phyloP scores from a whole-genome alignment of 139 green algal genomes.

The Chlamydomonas schloesseri region DNA sequence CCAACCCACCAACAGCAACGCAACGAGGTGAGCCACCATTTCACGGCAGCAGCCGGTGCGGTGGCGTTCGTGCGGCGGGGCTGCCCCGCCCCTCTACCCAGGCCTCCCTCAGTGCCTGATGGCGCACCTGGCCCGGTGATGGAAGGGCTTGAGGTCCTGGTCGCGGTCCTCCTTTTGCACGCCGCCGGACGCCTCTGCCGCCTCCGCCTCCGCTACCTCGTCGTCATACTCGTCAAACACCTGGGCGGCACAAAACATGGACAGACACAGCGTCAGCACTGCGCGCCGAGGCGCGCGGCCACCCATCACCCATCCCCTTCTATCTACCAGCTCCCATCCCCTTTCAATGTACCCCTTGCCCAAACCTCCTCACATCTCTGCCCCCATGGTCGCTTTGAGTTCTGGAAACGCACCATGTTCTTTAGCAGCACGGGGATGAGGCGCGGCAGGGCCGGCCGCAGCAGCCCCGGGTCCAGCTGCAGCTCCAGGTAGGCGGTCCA shows the following conservation, averaged over 20 bases:
- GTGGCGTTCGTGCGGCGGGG: too few relatives aligned
- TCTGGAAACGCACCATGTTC: slow-evolving; percentile 98
- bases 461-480: slow-evolving; percentile 68
- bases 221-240: slow-evolving; percentile 93
- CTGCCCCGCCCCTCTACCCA: not conserved
- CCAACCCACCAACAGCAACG: too few relatives aligned
- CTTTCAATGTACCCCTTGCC: too few relatives aligned
- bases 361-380: too few relatives aligned
- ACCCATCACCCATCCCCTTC: not conserved
- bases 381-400: too few relatives aligned
- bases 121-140: slow-evolving; percentile 2
- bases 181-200: slow-evolving; percentile 64
- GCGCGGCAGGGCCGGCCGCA: slow-evolving; percentile 83
- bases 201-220: slow-evolving; percentile 84
- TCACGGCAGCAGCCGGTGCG: not conserved
- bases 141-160: slow-evolving; percentile 78
- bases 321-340: not conserved
- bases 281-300: too few relatives aligned
- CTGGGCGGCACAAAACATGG: slow-evolving; percentile 28
- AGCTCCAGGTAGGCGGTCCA: slow-evolving; percentile 90
- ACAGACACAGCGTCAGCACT: too few relatives aligned
- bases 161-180: slow-evolving; percentile 66
- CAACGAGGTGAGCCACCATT: too few relatives aligned
- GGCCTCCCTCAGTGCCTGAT: not conserved
- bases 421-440: slow-evolving; percentile 94